phyloP scores from a whole-genome alignment of 371 early-diverging fungal genomes.

The Mucor ambiguus region DNA sequence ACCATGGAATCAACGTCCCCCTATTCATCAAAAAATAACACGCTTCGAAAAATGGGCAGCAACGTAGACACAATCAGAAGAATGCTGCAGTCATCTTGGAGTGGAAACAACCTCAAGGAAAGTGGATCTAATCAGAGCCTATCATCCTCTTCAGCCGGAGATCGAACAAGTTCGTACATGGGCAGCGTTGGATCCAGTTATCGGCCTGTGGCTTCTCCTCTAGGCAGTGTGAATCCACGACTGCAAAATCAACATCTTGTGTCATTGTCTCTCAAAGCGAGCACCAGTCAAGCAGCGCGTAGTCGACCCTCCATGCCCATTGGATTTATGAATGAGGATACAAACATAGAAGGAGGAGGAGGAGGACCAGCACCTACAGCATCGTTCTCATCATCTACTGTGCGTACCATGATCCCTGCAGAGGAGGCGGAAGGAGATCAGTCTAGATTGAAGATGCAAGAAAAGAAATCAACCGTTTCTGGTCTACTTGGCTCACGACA shows the following conservation, averaged over 20 bases:
- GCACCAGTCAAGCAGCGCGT: constrained; percentile 3
- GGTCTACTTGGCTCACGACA: constrained; percentile 22
- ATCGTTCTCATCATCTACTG: constrained; percentile 47
- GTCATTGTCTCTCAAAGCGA: constrained; percentile 23
- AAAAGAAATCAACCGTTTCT: neutral
- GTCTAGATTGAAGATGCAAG: constrained; percentile 8
- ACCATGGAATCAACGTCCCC: constrained; percentile 6
- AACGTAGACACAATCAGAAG: constrained; percentile 42
- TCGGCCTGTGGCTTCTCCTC: constrained; percentile 20
- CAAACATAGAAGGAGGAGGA: neutral
- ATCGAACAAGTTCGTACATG: neutral
- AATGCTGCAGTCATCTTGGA: constrained; percentile 43
- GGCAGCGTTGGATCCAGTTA: constrained; percentile 22
- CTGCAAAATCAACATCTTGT: constrained; percentile 35
- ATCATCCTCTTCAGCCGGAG: constrained; percentile 14
- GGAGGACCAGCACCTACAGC: constrained; percentile 27
- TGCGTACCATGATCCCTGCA: constrained; percentile 44
- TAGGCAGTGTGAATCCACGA: constrained; percentile 35
- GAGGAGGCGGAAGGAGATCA: constrained; percentile 22
- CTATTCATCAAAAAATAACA: constrained; percentile 19
- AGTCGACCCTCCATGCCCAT: constrained; percentile 33
- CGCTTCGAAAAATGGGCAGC: constrained; percentile 4
- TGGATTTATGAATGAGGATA: constrained; percentile 25
- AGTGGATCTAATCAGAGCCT: constrained; percentile 28
- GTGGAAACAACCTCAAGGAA: constrained; percentile 27